A percentile compares a stretch with the other conserved stretches of the same genome.
phyloP scores from a whole-genome alignment of 1,284 basidiomycete genomes.

The Pascua sp. region DNA sequence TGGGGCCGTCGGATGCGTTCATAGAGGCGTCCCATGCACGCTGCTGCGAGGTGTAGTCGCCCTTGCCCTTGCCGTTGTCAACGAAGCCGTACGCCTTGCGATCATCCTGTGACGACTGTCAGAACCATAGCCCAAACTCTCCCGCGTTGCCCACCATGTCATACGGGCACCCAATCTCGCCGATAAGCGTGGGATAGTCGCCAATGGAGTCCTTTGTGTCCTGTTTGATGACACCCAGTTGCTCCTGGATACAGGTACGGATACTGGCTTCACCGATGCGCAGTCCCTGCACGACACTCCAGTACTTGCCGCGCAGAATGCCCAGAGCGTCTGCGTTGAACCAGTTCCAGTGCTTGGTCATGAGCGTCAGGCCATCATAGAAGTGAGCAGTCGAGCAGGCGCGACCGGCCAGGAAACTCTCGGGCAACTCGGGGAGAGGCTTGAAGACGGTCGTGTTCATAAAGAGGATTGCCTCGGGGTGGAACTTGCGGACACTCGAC shows the following conservation, averaged over 20 bases:
- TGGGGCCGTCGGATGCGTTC: conserved; percentile 81
- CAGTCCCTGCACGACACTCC: conserved; percentile 54
- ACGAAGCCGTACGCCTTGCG: conserved; percentile 80
- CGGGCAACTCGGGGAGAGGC: conserved; percentile 60
- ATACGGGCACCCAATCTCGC: conserved; percentile 92
- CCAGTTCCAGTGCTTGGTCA: conserved; percentile 87
- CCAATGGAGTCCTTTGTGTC: conserved; percentile 58
- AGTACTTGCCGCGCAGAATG: conserved; percentile 80
- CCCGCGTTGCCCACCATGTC: conserved; percentile 59
- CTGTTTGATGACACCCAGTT: conserved; percentile 72
- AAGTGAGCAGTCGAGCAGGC: conserved; percentile 82
- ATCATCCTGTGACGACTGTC: conserved; percentile 54
- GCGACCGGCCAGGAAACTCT: conserved; percentile 63
- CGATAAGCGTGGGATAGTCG: conserved; percentile 85
- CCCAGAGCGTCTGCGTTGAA: conserved; percentile 73
- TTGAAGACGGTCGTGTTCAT: conserved; percentile 91
- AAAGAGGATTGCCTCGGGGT: conserved; percentile 84
- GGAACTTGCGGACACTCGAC: conserved; percentile 63
- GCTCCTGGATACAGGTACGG: conserved; percentile 74
- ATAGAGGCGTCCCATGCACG: conserved; percentile 87
- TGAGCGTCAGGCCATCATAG: conserved; percentile 79
- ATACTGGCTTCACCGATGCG: conserved; percentile 76
- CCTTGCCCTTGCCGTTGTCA: conserved; percentile 66
- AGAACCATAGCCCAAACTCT: background rate
- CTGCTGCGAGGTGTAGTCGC: conserved; percentile 76